Evolutionary conservation across 768 basidiomycete genomes (phyloP).

Genomic region (Mycena leptocephala): DNA sequence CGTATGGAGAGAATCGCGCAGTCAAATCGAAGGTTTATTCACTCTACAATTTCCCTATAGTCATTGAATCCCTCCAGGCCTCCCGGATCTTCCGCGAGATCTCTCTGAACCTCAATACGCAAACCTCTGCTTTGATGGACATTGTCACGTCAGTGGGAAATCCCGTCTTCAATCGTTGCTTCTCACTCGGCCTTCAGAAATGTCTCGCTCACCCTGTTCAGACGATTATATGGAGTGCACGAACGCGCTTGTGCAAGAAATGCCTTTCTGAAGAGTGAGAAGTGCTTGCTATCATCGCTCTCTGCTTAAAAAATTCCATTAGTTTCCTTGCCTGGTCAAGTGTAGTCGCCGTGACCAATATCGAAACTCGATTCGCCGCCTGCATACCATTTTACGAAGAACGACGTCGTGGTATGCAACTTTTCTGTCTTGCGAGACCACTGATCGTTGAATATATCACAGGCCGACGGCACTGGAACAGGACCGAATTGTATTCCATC

Average conservation of each 20-base stretch:
- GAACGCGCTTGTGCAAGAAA: constrained; percentile 54
- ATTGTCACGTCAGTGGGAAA: constrained; percentile 58
- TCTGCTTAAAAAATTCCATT: background rate
- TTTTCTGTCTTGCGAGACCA: background rate
- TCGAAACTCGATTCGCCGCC: background rate
- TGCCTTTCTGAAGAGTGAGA: constrained; percentile 53
- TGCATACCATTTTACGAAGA: constrained; percentile 7
- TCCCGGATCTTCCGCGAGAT: constrained; percentile 63
- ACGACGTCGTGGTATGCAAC: background rate
- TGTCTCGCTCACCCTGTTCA: constrained; percentile 49
- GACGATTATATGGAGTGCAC: constrained; percentile 55
- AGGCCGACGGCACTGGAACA: background rate
- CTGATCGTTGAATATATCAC: background rate
- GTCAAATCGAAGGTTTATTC: constrained; percentile 39
- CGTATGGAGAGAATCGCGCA: constrained; percentile 57
- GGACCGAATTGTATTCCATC: background rate
- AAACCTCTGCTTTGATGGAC: constrained; percentile 60
- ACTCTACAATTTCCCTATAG: too few relatives aligned
- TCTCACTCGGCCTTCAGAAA: constrained; percentile 42
- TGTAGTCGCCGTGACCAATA: background rate
- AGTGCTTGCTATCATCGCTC: background rate
- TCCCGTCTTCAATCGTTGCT: background rate
- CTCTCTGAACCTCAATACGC: constrained; percentile 62
- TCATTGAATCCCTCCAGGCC: constrained; percentile 29
- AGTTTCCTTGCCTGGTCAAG: background rate